Base-by-base conservation (phyloP, 1,139 yeast genomes). In the Magnusiomyces paraingens region DNA sequence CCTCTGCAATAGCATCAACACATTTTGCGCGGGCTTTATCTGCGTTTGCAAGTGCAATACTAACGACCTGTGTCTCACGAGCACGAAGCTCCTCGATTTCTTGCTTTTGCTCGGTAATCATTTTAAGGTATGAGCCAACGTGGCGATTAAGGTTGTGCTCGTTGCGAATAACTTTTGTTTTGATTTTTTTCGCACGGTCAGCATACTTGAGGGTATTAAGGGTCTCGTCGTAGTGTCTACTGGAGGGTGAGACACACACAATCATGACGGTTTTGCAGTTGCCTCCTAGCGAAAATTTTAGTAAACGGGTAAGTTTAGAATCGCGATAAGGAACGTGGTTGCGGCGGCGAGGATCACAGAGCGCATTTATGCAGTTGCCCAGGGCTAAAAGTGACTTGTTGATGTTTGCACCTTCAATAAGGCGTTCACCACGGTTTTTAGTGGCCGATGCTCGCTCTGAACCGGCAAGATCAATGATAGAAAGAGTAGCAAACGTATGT, bases 231-330 rank as follows among this genome's bases (percentile, higher is more conserved):
- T 88, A 89, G 67, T 91, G 96, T 43, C 77, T 78, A 38, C 87
- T 80, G 58, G 90, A 85, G 0, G 97, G 97, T 2, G 95, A 85
- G 2, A 91, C 80, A 70, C 97, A 91, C 0, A 90, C 97, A 62
- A 91, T 88, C 97, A 91, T 91, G 3, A 89, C 93, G 0, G 98
- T 91, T 67, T 87, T 86, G 70, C 97, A 90, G 66, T 89, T 88
- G 0, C 97, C 97, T 3, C 96, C 96, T n/a, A 91, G 73, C 0
- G 96, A 89, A 66, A 87, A 89, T 65, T 90, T 89, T 54, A 91
- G 76, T 52, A 91, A 72, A 60, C 98, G 72, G 0, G 98, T 91
- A 52, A 91, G 74, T 63, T 90, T 90, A 4, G 96, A 88, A 67
- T 91, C 95, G 61, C 98, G 72, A 68, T 87, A 91, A 0, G 98